Base-by-base conservation (phyloP, 768 basidiomycete genomes). In the Russula virescens region DNA sequence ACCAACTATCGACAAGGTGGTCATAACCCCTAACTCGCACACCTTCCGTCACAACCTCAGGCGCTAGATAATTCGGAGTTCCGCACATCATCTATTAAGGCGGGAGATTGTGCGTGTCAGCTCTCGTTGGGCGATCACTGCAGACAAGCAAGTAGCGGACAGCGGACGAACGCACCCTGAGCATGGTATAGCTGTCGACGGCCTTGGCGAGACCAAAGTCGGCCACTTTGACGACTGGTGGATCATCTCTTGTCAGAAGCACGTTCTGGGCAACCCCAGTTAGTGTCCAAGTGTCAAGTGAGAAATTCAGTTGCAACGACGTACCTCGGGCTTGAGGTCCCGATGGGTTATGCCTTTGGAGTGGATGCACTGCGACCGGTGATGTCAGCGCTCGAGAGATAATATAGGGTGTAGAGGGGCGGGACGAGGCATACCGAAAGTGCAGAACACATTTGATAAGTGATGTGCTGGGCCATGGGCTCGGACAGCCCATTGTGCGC, bases 141-240 rank as follows among this genome's bases (percentile, higher is more conserved):
- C 9, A 43, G n/a, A 45, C 19, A 42, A 51, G 34, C 2, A 35
- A 14, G 6, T 6, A 16, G 13, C 25, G n/a, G n/a, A n/a, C n/a
- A n/a, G n/a, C n/a, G 5, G 2, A 2, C 10, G n/a, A 23, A 73
- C 84, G 18, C 66, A 92, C 91, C 66, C 81, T 81, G 14, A 93
- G 75, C 81, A 89, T 87, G 0, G 89, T 92, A 67, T 83, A 71
- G 65, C 84, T 86, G 65, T 91, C 86, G 26, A 91, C 85, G n/a
- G 88, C 84, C 72, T 98, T 99, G 1, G 96, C 95, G 8, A 98
- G 82, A 4, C 96, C 96, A 71, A 97, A 99, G 73, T 98, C 96
- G 2, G 96, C 95, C 18, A 98, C 87, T 71, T 98, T 98, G 68
- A 91, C 84, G 1, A 76, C 73, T 0, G 89, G 89, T 0, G 89